These are phyloP conservation scores for Rhizodiscina lignyota DNA, from an alignment of 495 filamentous ascomycete species.

Conservation along the genomic window DNA sequence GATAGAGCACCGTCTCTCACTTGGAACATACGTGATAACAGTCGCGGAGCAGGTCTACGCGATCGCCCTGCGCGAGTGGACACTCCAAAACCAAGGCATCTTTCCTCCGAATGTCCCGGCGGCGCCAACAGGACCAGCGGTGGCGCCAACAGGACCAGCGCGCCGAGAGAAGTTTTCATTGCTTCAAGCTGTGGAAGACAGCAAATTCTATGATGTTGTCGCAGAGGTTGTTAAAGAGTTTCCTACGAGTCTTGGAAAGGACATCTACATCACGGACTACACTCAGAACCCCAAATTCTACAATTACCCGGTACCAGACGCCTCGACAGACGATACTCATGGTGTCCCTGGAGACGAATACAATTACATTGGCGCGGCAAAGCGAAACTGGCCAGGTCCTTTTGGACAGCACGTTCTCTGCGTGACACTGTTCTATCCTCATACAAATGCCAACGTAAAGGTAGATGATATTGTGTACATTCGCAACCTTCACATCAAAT, in stretches of 20 bases:
- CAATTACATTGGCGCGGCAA: too few relatives aligned
- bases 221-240: constrained; percentile 61
- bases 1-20: too few relatives aligned
- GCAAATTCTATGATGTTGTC: constrained; percentile 49
- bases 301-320: constrained; percentile 27
- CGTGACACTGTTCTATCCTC: constrained; percentile 53
- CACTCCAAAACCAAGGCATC: too few relatives aligned
- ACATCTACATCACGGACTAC: constrained; percentile 77
- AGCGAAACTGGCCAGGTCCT: constrained; percentile 78
- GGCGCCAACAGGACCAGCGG: not conserved
- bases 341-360: constrained; percentile 8
- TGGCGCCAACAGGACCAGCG: not conserved
- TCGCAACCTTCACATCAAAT: constrained; percentile 49
- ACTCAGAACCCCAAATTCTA: constrained; percentile 49
- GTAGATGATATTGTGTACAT: constrained; percentile 45
- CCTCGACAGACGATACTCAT: constrained; percentile 30
- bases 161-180: constrained; percentile 38
- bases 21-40: too few relatives aligned
- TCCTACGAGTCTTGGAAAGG: constrained; percentile 23
- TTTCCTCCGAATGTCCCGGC: too few relatives aligned
- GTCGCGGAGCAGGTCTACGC: too few relatives aligned
- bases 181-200: constrained; percentile 42
- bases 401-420: constrained; percentile 58
- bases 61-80: too few relatives aligned
- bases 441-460: constrained; percentile 43